phyloP scores from a whole-genome alignment of 345 rosid species.

The Brassica cretica region DNA sequence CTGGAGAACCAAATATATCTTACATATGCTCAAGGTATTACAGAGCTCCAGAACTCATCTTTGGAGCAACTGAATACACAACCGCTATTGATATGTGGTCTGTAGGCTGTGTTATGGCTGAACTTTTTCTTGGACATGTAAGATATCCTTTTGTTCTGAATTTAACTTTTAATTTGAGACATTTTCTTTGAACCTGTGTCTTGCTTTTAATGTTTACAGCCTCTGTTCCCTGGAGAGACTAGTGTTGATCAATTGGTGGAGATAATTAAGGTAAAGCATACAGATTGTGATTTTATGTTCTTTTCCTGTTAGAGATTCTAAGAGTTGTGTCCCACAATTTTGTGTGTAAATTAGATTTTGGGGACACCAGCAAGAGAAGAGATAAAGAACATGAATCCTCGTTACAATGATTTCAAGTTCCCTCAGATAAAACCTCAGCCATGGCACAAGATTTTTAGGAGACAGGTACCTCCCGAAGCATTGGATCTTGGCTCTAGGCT shows the following conservation, averaged over 20 bases:
- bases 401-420: slow-evolving; percentile 82
- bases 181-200: background rate
- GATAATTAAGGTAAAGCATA: slow-evolving; percentile 75
- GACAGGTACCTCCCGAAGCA: slow-evolving; percentile 72
- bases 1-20: slow-evolving; percentile 86
- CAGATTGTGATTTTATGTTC: background rate
- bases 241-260: slow-evolving; percentile 97
- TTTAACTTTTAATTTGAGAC: slow-evolving; percentile 6
- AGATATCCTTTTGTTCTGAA: background rate
- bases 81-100: slow-evolving; percentile 99
- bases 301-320: background rate
- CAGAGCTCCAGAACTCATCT: slow-evolving; percentile 96
- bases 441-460: slow-evolving; percentile 88
- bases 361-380: slow-evolving; percentile 92
- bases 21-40: slow-evolving; percentile 94
- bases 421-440: slow-evolving; percentile 95
- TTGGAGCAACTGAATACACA: slow-evolving; percentile 96
- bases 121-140: slow-evolving; percentile 91
- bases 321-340: slow-evolving; percentile 1
- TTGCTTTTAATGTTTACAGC: slow-evolving; percentile 51
- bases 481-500: slow-evolving; percentile 85
- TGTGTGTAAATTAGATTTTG: slow-evolving; percentile 46
- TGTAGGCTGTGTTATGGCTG: slow-evolving; percentile 96
- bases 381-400: slow-evolving; percentile 87
- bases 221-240: slow-evolving; percentile 96